These are phyloP conservation scores for Suillus sp. DNA, from an alignment of 768 basidiomycete genomes.

Conservation along the genomic window DNA sequence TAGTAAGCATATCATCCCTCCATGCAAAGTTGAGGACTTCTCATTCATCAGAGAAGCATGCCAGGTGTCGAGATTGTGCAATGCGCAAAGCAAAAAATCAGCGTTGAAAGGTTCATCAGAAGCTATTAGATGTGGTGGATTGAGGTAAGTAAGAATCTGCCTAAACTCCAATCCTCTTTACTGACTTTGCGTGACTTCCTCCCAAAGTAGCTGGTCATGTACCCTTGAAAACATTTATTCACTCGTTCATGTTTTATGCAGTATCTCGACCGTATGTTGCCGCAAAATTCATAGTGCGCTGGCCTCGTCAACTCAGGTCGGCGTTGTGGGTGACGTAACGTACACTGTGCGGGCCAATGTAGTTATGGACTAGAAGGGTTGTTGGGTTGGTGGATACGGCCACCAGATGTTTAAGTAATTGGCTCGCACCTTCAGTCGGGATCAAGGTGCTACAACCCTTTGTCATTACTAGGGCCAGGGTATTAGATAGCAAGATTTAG, in stretches of 20 bases:
- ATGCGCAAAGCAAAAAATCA: conserved; percentile 53
- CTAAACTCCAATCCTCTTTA: neutral
- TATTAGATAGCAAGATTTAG: neutral
- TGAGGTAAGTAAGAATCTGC: neutral
- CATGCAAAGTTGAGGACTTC: conserved; percentile 25
- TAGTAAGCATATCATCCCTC: neutral
- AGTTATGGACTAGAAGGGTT: neutral
- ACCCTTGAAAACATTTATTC: neutral
- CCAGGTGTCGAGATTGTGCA: conserved; percentile 51
- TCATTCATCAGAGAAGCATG: conserved; percentile 63
- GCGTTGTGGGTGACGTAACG: too few species aligned
- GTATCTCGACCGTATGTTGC: neutral
- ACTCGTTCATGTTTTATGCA: neutral
- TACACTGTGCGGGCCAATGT: neutral
- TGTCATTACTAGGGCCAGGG: neutral
- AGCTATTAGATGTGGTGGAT: conserved; percentile 52
- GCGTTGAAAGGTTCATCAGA: conserved; percentile 57
- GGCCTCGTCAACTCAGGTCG: neutral
- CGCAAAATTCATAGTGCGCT: too few species aligned
- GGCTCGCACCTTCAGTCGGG: neutral
- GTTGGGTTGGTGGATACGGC: neutral
- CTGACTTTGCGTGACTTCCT: neutral
- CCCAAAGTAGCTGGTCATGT: neutral
- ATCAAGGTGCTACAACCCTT: neutral
- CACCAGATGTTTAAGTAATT: neutral